Conservation (phyloP, 2,329 filamentous ascomycete genomes). For the Ophiostoma tasmaniense region DNA sequence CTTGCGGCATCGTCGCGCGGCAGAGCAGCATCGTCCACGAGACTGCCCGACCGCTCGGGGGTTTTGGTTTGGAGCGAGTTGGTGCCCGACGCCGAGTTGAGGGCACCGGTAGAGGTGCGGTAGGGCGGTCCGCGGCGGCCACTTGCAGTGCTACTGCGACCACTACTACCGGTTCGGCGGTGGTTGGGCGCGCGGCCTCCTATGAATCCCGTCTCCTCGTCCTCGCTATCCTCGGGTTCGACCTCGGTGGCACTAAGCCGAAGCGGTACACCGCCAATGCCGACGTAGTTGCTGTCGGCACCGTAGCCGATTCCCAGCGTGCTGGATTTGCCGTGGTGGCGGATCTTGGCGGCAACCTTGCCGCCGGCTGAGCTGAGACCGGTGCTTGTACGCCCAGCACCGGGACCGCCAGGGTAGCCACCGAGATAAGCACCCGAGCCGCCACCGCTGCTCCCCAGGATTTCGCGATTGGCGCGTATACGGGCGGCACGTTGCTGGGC, state of each 20-base stretch:
- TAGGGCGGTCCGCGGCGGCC: constrained; percentile 42
- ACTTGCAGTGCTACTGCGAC: constrained; percentile 58
- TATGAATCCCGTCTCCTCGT: constrained; percentile 46
- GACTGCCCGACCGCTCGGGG: constrained; percentile 45
- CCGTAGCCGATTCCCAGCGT: constrained; percentile 74
- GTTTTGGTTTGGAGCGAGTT: constrained; percentile 34
- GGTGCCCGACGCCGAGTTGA: constrained; percentile 29
- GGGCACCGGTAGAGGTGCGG: constrained; percentile 40
- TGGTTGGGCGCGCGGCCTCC: constrained; percentile 41
- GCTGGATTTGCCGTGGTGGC: constrained; percentile 61
- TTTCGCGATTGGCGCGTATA: constrained; percentile 74
- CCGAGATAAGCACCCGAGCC: constrained; percentile 18
- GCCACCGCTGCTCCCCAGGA: constrained; percentile 60
- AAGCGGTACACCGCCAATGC: constrained; percentile 74
- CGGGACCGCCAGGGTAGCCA: constrained; percentile 36
- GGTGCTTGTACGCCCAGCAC: constrained; percentile 49
- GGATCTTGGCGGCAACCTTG: constrained; percentile 75
- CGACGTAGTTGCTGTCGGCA: constrained; percentile 65
- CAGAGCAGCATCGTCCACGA: constrained; percentile 33
- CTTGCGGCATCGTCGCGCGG: constrained; percentile 37
- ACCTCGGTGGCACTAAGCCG: constrained; percentile 92
- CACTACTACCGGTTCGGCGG: constrained; percentile 65
- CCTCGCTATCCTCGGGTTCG: constrained; percentile 76
- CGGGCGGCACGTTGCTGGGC: constrained; percentile 83
- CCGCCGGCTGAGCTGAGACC: constrained; percentile 49